phyloP scores from a whole-genome alignment of 2,329 filamentous ascomycete species.

The Exophiala sp. region DNA sequence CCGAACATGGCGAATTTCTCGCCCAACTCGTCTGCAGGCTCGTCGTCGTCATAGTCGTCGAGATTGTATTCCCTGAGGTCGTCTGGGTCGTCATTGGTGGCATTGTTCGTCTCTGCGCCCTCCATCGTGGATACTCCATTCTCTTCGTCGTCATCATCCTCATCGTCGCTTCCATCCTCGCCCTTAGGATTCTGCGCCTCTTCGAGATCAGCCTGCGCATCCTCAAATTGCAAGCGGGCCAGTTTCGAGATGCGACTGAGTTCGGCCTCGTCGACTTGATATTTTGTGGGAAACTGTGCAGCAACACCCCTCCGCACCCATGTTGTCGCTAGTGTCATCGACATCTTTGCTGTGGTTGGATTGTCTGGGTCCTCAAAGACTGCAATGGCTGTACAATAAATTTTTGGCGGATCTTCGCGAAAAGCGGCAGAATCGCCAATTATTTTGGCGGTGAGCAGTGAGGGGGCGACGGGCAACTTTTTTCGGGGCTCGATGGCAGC shows the following conservation, averaged over 20 bases:
- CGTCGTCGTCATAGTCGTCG: slow-evolving; percentile 92
- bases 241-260: slow-evolving; percentile 71
- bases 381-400: too few species aligned
- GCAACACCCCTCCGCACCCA: slow-evolving; percentile 77
- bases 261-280: slow-evolving; percentile 71
- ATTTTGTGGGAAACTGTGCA: slow-evolving; percentile 71
- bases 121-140: slow-evolving; percentile 20
- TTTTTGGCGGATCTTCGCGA: background rate
- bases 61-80: slow-evolving; percentile 95
- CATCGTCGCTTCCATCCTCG: too few species aligned
- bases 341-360: slow-evolving; percentile 34
- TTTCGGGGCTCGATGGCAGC: background rate
- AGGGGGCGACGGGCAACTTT: background rate
- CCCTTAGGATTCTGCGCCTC: slow-evolving; percentile 31
- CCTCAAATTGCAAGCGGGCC: slow-evolving; percentile 78
- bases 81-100: slow-evolving; percentile 63
- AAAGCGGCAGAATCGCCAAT: slow-evolving; percentile 18
- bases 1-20: slow-evolving; percentile 89
- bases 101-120: background rate
- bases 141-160: slow-evolving; percentile 7
- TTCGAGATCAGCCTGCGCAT: slow-evolving; percentile 77
- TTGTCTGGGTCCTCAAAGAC: background rate
- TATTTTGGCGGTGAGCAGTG: slow-evolving; percentile 18
- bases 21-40: slow-evolving; percentile 60
- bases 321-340: slow-evolving; percentile 71